phyloP scores from a whole-genome alignment of 208 protist species.

The Phytomonas sp. region DNA sequence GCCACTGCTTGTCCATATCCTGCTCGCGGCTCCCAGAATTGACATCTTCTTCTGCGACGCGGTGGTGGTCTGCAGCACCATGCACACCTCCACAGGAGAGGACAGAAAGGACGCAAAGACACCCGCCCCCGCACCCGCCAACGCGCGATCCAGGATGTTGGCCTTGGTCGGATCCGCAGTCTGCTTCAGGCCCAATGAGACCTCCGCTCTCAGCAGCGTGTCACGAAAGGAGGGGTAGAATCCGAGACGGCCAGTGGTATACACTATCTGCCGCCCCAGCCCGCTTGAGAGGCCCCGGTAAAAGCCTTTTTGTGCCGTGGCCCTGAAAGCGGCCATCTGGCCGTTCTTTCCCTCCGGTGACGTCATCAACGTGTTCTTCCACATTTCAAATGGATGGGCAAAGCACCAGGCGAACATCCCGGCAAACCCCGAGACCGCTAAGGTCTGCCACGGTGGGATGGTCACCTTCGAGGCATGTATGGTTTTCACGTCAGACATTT shows the following conservation, averaged over 20 bases:
- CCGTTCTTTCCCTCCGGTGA: constrained; percentile 39
- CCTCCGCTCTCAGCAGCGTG: constrained; percentile 45
- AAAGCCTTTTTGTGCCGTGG: constrained; percentile 49
- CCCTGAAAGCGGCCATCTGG: constrained; percentile 24
- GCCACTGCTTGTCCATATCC: constrained; percentile 45
- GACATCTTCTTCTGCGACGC: constrained; percentile 47
- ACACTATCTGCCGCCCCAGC: constrained; percentile 86
- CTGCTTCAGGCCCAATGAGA: constrained; percentile 22
- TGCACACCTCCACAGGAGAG: constrained; percentile 85
- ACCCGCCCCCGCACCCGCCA: constrained; percentile 71
- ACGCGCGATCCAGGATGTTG: constrained; percentile 56
- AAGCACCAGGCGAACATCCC: constrained; percentile 88
- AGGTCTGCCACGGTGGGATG: constrained; percentile 45
- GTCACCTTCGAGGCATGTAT: constrained; percentile 12
- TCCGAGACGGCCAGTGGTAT: constrained; percentile 79
- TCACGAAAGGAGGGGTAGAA: constrained; percentile 88
- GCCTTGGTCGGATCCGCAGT: constrained; percentile 41
- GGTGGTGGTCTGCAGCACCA: constrained; percentile 87
- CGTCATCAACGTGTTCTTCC: constrained; percentile 90
- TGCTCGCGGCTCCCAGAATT: constrained; percentile 24
- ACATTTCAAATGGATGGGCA: constrained; percentile 90
- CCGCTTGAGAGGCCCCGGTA: constrained; percentile 81
- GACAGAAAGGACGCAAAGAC: constrained; percentile 79
- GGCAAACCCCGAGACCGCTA: constrained; percentile 66
- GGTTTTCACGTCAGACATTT: constrained; percentile 15